Conservation (phyloP, 345 rosid species). For the Theobroma cacao region DNA sequence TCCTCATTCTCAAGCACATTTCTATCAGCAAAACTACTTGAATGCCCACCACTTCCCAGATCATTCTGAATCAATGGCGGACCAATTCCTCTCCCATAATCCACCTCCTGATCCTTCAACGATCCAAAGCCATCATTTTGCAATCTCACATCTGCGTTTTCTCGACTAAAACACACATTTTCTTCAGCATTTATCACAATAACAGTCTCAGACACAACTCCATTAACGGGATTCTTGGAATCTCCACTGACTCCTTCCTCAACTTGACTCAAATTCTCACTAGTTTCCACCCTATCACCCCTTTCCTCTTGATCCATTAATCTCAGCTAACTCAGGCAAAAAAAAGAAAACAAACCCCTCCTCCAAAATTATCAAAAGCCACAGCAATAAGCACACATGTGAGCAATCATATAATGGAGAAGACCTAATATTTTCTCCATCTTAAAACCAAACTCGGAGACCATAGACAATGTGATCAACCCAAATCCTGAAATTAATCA, state of each 20-base stretch:
- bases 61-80: not conserved
- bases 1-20: constrained; percentile 28
- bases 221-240: constrained; percentile 5
- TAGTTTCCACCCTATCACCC: constrained; percentile 10
- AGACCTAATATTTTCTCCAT: not conserved
- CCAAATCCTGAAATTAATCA: constrained; percentile 12
- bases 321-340: not conserved
- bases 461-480: not conserved
- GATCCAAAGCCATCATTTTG: constrained; percentile 17
- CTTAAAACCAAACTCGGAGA: not conserved
- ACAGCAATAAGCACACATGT: not conserved
- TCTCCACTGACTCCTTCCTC: constrained; percentile 5
- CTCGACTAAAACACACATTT: constrained; percentile 8
- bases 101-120: not conserved
- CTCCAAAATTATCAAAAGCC: constrained; percentile 12
- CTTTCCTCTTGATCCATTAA: constrained; percentile 36
- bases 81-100: not conserved
- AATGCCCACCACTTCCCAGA: constrained; percentile 19
- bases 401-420: not conserved
- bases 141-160: constrained; percentile 9
- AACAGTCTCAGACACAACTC: constrained; percentile 9
- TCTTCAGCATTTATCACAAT: constrained; percentile 17
- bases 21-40: constrained; percentile 19
- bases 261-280: constrained; percentile 19
- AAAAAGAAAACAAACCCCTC: not conserved